Conservation (phyloP, 2,329 filamentous ascomycete genomes). For the Dactylellina parvicollis region DNA sequence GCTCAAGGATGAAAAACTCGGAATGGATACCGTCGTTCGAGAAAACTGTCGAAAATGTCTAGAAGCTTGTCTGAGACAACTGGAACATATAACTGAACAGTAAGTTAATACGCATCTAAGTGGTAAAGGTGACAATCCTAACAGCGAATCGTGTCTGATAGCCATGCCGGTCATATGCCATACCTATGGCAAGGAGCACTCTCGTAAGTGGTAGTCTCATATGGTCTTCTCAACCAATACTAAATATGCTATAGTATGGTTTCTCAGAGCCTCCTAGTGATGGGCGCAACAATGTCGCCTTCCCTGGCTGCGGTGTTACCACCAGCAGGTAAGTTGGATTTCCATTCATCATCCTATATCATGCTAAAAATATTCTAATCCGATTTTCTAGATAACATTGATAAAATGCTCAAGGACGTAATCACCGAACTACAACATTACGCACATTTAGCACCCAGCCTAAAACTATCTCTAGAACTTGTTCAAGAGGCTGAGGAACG, state of each 20-base stretch:
- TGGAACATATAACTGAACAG: constrained; percentile 82
- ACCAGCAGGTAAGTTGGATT: constrained; percentile 59
- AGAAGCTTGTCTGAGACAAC: constrained; percentile 79
- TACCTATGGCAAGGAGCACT: constrained; percentile 87
- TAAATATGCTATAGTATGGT: constrained; percentile 67
- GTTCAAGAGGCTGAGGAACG: constrained; percentile 80
- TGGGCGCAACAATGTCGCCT: constrained; percentile 84
- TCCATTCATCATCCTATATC: constrained; percentile 27
- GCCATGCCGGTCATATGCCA: constrained; percentile 82
- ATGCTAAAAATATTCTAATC: constrained; percentile 65
- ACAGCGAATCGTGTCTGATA: constrained; percentile 60
- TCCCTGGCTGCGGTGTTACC: constrained; percentile 74
- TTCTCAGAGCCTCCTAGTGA: constrained; percentile 81
- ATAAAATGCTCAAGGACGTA: constrained; percentile 80
- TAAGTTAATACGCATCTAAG: constrained; percentile 63
- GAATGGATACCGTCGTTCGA: constrained; percentile 75
- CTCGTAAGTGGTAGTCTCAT: constrained; percentile 62
- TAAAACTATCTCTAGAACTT: constrained; percentile 80
- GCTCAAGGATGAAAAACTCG: constrained; percentile 77
- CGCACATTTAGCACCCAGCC: constrained; percentile 77
- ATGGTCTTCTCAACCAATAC: not conserved
- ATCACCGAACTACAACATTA: constrained; percentile 79
- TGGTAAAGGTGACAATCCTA: not conserved
- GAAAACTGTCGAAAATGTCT: constrained; percentile 83
- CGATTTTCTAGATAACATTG: constrained; percentile 65